Evolutionary conservation across 2,329 filamentous ascomycete species (phyloP).

Genomic region (Aspergillus floridensis): DNA sequence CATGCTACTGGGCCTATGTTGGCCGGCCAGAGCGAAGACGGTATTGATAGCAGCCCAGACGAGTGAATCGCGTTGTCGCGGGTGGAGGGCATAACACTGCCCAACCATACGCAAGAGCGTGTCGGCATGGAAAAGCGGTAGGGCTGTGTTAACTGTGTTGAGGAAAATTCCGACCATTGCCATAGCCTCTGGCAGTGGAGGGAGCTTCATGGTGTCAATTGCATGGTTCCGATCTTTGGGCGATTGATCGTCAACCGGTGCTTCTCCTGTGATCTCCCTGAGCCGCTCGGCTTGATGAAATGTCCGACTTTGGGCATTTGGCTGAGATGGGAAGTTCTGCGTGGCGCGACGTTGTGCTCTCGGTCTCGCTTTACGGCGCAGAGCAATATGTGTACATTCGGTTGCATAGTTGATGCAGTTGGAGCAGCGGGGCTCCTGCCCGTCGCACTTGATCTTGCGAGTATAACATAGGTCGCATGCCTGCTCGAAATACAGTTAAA

Average conservation of each 20-base stretch:
- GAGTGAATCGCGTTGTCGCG: neutral
- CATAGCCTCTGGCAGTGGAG: neutral
- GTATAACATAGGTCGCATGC: constrained; percentile 4
- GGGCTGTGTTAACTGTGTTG: too few relatives aligned
- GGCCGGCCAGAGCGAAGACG: neutral
- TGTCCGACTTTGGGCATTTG: neutral
- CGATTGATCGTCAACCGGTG: too few relatives aligned
- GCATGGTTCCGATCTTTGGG: too few relatives aligned
- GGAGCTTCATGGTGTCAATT: neutral
- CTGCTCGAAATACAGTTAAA: neutral
- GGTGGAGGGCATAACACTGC: neutral
- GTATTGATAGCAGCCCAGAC: constrained; percentile 1
- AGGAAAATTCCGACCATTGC: too few relatives aligned
- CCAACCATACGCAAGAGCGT: too few relatives aligned
- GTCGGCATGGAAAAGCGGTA: too few relatives aligned
- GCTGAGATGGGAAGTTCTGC: neutral
- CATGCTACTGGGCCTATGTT: neutral
- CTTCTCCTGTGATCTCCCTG: too few relatives aligned
- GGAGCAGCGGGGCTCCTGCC: neutral
- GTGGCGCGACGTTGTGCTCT: neutral
- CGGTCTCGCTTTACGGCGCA: neutral
- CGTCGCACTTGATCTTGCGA: constrained; percentile 3
- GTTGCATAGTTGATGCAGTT: neutral
- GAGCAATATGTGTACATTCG: neutral
- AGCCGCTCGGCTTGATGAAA: too few relatives aligned